phyloP scores from a whole-genome alignment of 768 basidiomycete genomes.

The Multifurca ochricompacta region DNA sequence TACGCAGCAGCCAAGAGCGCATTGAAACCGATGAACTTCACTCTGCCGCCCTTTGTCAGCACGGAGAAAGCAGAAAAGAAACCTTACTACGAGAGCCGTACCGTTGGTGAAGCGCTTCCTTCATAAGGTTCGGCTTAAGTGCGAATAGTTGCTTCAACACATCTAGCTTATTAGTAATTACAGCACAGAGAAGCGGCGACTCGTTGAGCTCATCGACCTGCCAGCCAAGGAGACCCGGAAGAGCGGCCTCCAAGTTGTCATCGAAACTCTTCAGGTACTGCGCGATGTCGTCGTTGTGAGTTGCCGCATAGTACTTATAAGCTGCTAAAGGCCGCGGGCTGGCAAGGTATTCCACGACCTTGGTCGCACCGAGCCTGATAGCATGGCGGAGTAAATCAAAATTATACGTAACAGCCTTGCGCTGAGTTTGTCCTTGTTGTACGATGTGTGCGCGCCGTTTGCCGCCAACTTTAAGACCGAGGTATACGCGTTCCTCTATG shows the following conservation, averaged over 20 bases:
- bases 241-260: conserved; percentile 32
- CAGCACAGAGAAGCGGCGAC: conserved; percentile 42
- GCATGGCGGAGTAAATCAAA: conserved; percentile 6
- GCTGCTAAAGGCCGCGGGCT: conserved; percentile 41
- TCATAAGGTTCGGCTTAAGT: conserved; percentile 37
- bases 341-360: conserved; percentile 41
- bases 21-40: conserved; percentile 42
- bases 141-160: conserved; percentile 39
- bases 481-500: conserved; percentile 36
- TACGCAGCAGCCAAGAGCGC: conserved; percentile 37
- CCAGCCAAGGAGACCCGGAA: conserved; percentile 50
- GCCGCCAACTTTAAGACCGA: conserved; percentile 56
- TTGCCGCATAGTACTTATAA: conserved; percentile 41
- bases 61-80: not conserved
- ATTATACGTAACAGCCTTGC: not conserved
- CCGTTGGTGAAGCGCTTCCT: conserved; percentile 36
- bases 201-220: conserved; percentile 39
- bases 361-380: conserved; percentile 4
- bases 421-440: conserved; percentile 21
- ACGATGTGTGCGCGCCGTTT: conserved; percentile 50
- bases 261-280: conserved; percentile 35
- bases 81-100: conserved; percentile 22
- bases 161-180: conserved; percentile 32
- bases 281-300: conserved; percentile 36
- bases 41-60: conserved; percentile 26